Conservation (phyloP, 768 basidiomycete genomes). For the Bullera alba region DNA sequence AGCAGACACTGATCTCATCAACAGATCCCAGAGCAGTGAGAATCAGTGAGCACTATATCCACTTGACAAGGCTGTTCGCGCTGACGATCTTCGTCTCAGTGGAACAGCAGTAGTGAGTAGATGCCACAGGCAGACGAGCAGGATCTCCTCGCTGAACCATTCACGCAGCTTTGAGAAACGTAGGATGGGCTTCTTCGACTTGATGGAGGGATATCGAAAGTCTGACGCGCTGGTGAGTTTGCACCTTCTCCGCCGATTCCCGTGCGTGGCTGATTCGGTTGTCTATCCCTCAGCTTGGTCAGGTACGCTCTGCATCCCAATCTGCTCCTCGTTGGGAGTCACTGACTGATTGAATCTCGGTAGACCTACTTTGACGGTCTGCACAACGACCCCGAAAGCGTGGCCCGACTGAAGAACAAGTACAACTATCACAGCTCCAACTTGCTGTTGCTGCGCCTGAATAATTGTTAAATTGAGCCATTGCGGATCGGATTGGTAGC, state of each 20-base stretch:
- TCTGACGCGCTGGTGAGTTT: conserved; percentile 37
- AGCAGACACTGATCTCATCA: not conserved
- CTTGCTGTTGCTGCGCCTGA: conserved; percentile 31
- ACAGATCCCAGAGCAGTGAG: conserved; percentile 37
- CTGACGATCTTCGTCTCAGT: too few species aligned
- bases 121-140: not conserved
- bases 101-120: conserved; percentile 45
- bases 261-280: not conserved
- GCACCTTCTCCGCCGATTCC: too few species aligned
- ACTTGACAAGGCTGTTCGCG: not conserved
- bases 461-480: conserved; percentile 21
- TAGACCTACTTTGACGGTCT: conserved; percentile 37
- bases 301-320: too few species aligned
- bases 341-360: conserved; percentile 9
- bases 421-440: conserved; percentile 36
- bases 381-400: conserved; percentile 39
- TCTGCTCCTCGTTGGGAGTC: not conserved
- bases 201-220: conserved; percentile 46
- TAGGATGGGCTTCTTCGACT: conserved; percentile 44
- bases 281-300: not conserved
- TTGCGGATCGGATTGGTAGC: too few species aligned
- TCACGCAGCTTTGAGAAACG: conserved; percentile 41
- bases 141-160: not conserved
- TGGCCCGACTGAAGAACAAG: conserved; percentile 32
- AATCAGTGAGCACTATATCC: conserved; percentile 25